Conservation (phyloP, 2,329 filamentous ascomycete species). For the Ophiostoma sp. region DNA sequence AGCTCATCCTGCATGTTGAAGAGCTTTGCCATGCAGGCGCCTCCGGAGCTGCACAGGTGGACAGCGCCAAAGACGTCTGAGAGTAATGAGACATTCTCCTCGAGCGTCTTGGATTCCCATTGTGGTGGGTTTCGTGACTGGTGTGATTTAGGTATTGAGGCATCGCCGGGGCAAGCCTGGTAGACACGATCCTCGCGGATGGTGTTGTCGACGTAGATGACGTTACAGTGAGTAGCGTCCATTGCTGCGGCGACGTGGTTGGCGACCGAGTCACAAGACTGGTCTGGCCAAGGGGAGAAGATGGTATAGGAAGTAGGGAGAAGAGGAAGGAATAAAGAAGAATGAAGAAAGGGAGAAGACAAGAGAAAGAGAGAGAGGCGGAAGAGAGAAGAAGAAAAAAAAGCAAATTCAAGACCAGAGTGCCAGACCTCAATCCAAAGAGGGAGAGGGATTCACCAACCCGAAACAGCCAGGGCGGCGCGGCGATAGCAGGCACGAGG, state of each 20-base stretch:
- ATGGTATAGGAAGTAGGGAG: background rate
- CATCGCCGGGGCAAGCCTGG: constrained; percentile 30
- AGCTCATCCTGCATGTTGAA: constrained; percentile 50
- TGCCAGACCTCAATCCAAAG: constrained; percentile 16
- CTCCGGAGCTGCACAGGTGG: constrained; percentile 50
- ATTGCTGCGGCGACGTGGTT: constrained; percentile 43
- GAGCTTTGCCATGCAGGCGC: constrained; percentile 49
- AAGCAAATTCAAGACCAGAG: background rate
- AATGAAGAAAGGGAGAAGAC: background rate
- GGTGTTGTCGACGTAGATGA: constrained; percentile 56
- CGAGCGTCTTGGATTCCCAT: constrained; percentile 40
- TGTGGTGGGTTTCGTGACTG: background rate
- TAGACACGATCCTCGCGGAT: constrained; percentile 46
- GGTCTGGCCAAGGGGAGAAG: constrained; percentile 39
- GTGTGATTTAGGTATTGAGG: constrained; percentile 19
- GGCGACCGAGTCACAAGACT: constrained; percentile 55
- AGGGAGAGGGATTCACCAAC: constrained; percentile 26
- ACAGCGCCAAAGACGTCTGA: constrained; percentile 53
- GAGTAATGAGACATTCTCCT: constrained; percentile 45
- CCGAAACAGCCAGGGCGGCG: constrained; percentile 27
- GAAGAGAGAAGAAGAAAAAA: background rate
- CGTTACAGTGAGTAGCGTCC: constrained; percentile 53
- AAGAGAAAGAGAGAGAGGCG: background rate
- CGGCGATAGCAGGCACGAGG: constrained; percentile 23
- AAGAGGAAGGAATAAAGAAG: background rate